phyloP scores from a whole-genome alignment of 1,139 yeast species.

The Pichia norvegensis region DNA sequence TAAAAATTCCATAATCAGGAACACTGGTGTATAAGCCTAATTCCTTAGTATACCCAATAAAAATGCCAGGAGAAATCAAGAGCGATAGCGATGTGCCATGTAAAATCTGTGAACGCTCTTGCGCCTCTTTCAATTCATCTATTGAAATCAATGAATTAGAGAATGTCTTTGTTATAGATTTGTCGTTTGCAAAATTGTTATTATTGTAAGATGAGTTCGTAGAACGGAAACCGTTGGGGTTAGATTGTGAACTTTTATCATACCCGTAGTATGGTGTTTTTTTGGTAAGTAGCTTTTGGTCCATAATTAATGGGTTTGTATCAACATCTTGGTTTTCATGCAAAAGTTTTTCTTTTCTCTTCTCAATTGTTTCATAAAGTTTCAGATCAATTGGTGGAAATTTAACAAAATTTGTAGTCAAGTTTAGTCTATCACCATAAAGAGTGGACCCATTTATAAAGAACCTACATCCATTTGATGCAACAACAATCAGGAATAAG shows the following conservation, averaged over 20 bases:
- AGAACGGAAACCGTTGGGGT: too few relatives aligned
- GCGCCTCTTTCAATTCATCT: slow-evolving; percentile 27
- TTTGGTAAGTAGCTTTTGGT: slow-evolving; percentile 3
- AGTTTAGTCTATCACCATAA: slow-evolving; percentile 30
- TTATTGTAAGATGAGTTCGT: background rate
- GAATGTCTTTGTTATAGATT: slow-evolving; percentile 23
- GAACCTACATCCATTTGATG: slow-evolving; percentile 77
- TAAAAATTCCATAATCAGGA: slow-evolving; percentile 76
- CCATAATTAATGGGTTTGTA: slow-evolving; percentile 11
- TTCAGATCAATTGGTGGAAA: slow-evolving; percentile 69
- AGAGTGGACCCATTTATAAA: slow-evolving; percentile 48
- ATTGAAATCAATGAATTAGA: slow-evolving; percentile 21
- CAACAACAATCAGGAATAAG: slow-evolving; percentile 75
- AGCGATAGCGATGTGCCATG: slow-evolving; percentile 41
- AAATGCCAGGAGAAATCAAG: slow-evolving; percentile 78
- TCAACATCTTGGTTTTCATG: slow-evolving; percentile 32
- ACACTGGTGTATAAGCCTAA: slow-evolving; percentile 61
- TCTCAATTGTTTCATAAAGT: slow-evolving; percentile 44
- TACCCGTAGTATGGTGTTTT: slow-evolving; percentile 1
- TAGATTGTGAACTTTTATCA: background rate
- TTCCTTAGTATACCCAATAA: slow-evolving; percentile 38
- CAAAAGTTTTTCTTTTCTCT: slow-evolving; percentile 31
- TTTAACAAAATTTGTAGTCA: slow-evolving; percentile 49
- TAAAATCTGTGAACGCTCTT: slow-evolving; percentile 31
- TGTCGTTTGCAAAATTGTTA: slow-evolving; percentile 2